phyloP scores from a whole-genome alignment of 768 basidiomycete genomes.

The Mycena galopus region DNA sequence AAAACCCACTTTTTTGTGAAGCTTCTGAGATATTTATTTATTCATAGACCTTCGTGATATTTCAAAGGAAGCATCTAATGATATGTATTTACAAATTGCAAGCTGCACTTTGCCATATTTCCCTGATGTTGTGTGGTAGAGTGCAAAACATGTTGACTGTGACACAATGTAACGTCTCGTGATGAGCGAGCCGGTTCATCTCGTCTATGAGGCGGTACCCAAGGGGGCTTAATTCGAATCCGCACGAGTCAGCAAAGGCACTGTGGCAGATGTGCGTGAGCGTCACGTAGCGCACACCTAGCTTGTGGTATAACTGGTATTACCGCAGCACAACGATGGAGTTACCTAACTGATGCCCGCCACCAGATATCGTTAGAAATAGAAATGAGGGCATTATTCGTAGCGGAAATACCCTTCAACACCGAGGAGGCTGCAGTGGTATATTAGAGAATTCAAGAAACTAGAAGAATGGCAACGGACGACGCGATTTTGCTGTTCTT shows the following conservation, averaged over 20 bases:
- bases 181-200: constrained; percentile 96
- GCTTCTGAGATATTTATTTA: no score
- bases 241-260: constrained; percentile 88
- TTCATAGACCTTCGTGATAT: no score
- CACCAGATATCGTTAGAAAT: neutral
- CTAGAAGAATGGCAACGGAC: constrained; percentile 84
- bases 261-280: constrained; percentile 94
- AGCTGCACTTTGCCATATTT: no score
- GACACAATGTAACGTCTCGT: no score
- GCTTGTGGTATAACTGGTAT: constrained; percentile 79
- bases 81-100: no score
- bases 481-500: constrained; percentile 84
- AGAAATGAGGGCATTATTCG: neutral
- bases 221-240: constrained; percentile 73
- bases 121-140: no score
- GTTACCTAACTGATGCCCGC: constrained; percentile 93
- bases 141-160: no score
- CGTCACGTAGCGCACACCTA: constrained; percentile 96
- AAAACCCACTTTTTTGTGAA: no score
- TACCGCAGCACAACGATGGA: constrained; percentile 87
- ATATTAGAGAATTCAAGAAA: neutral
- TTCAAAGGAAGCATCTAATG: no score
- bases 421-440: constrained; percentile 71
- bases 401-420: constrained; percentile 79
- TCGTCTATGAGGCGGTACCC: constrained; percentile 84